Evolutionary conservation across 1,284 basidiomycete species (phyloP), one percentile per base, ranked within the genome.

Genomic region (Mycosarcoma mackinlayi): DNA sequence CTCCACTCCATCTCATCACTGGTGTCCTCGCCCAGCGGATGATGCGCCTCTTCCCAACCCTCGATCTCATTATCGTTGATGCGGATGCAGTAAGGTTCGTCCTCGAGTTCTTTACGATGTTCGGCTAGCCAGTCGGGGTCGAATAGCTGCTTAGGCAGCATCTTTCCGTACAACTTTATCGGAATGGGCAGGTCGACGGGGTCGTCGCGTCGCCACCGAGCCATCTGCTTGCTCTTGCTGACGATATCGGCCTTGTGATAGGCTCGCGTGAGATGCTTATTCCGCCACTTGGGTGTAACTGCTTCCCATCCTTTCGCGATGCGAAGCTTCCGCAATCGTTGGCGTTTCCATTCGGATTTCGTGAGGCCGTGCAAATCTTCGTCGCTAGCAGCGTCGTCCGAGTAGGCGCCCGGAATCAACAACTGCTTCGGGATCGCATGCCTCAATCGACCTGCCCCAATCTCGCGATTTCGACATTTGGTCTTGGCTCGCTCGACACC

Each of bases 1-100:
- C 69, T 72, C 69, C 69, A 72, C 46, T 74, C 72, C 67, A 74
- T 67, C 59, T 74, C 72, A 34, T 74, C 72, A 39, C 62, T 65
- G 23, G 72, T 74, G 39, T 74, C 69, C 47, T 75, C 73, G 10
- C 59, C 65, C 34, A 75, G 37, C 18, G 69, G 62, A 48, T 75
- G 68, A 42, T 69, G 61, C 14, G 16, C 28, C 39, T 75, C 69
- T 11, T 65, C 56, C 73, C 73, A 75, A 8, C 69, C 73, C 1
- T 66, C 69, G 21, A 75, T 59, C 4, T 65, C 64, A 8, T 49
- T 47, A 11, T 75, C 73, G 41, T 69, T 65, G 48, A 75, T 68
- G 21, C 58, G 41, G 16, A 75, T 62, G 50, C 63, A 68, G 46
- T 73, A 75, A 19, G 73, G 73, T 30, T 71, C 73, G 7, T 60